Base-by-base conservation (phyloP, 148 eudicot genomes). In the Camellia granthamiana region DNA sequence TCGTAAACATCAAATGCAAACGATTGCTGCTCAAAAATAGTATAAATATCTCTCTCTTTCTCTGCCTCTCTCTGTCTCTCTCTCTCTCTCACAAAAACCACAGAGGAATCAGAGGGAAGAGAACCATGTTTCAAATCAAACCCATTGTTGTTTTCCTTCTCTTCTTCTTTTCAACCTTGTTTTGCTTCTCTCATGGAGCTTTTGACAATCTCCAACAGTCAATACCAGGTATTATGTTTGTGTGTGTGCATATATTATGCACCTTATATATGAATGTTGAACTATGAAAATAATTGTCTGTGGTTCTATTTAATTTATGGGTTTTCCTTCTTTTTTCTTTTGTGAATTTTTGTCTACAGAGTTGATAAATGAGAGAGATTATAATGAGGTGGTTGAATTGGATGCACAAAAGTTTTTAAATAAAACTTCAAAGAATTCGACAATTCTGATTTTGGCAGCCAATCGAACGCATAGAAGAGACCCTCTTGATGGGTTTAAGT, bases 381-480 rank as follows among this genome's bases (percentile, higher is more conserved):
- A 23, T 55, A 65, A 19, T 58, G 9, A 9, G 23, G 43, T 58
- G 55, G 43, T 15, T 30, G 67, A 78, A 56, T 69, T 41, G 72
- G 16, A 69, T 52, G 5, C 74, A 68, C 44, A 55, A 54, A 74
- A 78, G 78, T 46, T 74, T 75, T 44, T 81, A 58, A 76, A 60
- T 59, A 63, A 81, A 69, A 54, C 79, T 59, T 69, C 83, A 47
- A 59, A 64, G 38, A 51, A 23, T 19, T 59, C 76, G 16, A 30
- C 60, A 58, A 76, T 14, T 23, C 65, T 81, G 51, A 60, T 81
- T 19, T 81, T 81, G 76, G 83, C 83, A 42, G 83, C 83, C 65
- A 6, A 76, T 18, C 88, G 89, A 56, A 90, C 92, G 0, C 89
- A 80, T 30, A 78, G 92, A 59, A 90, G 83, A 16, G 89, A 88